Percentiles rank a stretch among this genome's conserved stretches.
These are phyloP conservation scores for Proliferodiscus dingleyae DNA, from an alignment of 2,329 filamentous ascomycete genomes.

Conservation along the genomic window DNA sequence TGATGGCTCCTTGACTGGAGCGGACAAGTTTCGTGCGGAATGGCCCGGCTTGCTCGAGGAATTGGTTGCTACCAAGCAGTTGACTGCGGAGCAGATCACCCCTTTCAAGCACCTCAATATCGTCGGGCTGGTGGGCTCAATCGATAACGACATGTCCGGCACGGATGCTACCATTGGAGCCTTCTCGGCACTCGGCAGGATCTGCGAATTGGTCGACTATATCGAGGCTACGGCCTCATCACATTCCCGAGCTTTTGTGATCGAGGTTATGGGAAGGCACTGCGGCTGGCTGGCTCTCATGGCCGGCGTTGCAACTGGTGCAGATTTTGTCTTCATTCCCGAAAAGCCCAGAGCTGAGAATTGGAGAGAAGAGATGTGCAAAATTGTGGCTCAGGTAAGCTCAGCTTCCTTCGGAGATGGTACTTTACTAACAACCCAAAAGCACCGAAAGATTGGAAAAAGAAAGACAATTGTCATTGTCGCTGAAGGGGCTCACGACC, in stretches of 20 bases:
- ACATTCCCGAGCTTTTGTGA: constrained; percentile 92
- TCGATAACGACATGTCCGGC: constrained; percentile 96
- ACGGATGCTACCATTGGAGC: constrained; percentile 97
- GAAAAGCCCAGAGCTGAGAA: constrained; percentile 84
- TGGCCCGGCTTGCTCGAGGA: constrained; percentile 88
- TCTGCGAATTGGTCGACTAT: constrained; percentile 94
- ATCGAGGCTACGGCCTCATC: constrained; percentile 94
- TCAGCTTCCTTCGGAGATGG: neutral
- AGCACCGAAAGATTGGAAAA: constrained; percentile 87
- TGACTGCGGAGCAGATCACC: constrained; percentile 64
- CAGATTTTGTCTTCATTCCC: constrained; percentile 95
- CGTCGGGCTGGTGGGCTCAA: constrained; percentile 91
- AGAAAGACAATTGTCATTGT: constrained; percentile 97
- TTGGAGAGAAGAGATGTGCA: constrained; percentile 86
- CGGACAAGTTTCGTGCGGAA: constrained; percentile 86
- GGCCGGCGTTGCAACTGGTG: constrained; percentile 89
- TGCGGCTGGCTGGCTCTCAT: constrained; percentile 97
- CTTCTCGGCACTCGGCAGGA: constrained; percentile 87
- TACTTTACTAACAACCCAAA: constrained; percentile 15
- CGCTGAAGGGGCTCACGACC: constrained; percentile 88
- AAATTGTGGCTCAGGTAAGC: constrained; percentile 65
- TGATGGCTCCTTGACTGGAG: constrained; percentile 92
- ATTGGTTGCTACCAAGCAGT: constrained; percentile 68
- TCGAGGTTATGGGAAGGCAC: constrained; percentile 97
- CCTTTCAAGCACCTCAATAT: constrained; percentile 89